These are phyloP conservation scores for Pseudevernia furfuracea DNA, from an alignment of 495 filamentous ascomycete species.

Conservation along the genomic window DNA sequence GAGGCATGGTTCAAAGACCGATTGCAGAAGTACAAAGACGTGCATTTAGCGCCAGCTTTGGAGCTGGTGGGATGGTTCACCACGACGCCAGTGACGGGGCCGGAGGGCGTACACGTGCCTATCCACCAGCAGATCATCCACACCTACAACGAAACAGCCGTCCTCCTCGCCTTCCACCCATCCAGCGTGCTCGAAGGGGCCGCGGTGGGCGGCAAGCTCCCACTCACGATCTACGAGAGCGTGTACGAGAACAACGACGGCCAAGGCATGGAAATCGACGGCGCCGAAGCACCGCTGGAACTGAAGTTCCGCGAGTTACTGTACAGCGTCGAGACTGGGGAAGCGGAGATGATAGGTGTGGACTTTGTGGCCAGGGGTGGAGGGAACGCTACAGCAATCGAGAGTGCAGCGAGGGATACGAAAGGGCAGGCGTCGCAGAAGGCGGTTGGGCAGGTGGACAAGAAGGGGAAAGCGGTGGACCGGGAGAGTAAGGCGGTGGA, in stretches of 20 bases:
- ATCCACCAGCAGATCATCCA: constrained; percentile 70
- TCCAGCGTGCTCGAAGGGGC: constrained; percentile 37
- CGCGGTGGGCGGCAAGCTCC: constrained; percentile 65
- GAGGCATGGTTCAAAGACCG: constrained; percentile 68
- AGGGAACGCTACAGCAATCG: constrained; percentile 63
- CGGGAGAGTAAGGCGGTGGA: constrained; percentile 32
- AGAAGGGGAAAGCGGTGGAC: constrained; percentile 36
- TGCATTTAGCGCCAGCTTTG: constrained; percentile 72
- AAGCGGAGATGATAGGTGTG: constrained; percentile 95
- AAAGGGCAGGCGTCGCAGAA: constrained; percentile 23
- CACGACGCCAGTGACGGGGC: constrained; percentile 65
- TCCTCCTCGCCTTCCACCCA: constrained; percentile 81
- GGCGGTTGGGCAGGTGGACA: constrained; percentile 21
- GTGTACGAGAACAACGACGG: constrained; percentile 55
- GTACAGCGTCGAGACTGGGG: constrained; percentile 83
- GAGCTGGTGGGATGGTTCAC: constrained; percentile 96
- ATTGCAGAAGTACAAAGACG: constrained; percentile 81
- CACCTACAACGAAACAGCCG: constrained; percentile 72
- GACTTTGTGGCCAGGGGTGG: constrained; percentile 81
- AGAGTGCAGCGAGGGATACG: constrained; percentile 27
- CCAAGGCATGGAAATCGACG: constrained; percentile 66
- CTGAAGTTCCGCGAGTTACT: constrained; percentile 76
- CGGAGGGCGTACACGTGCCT: constrained; percentile 54
- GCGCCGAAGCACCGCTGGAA: constrained; percentile 45
- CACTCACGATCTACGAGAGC: constrained; percentile 83